Evolutionary conservation across 2,329 filamentous ascomycete genomes (phyloP).

Genomic region (Penicillium sp.): DNA sequence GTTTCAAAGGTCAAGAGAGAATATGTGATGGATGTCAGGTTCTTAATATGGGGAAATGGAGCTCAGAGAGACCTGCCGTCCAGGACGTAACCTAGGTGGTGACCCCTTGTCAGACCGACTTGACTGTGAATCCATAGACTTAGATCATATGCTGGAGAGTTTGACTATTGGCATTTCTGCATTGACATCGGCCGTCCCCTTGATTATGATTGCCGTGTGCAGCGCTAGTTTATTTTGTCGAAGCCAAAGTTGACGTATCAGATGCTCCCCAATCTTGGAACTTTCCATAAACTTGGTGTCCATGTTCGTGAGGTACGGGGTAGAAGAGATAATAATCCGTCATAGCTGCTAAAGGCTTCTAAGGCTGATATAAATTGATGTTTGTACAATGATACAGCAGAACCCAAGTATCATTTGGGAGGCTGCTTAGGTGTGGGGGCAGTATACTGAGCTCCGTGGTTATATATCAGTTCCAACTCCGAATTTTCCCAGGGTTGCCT

Average conservation of each 20-base stretch:
- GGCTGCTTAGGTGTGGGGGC: too few species aligned
- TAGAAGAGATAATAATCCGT: too few species aligned
- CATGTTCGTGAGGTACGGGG: too few species aligned
- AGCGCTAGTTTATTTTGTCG: neutral
- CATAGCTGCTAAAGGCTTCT: too few species aligned
- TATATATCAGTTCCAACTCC: too few species aligned
- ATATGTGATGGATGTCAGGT: neutral
- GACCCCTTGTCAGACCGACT: constrained; percentile 1
- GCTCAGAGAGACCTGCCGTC: neutral
- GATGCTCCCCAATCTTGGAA: neutral
- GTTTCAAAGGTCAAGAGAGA: neutral
- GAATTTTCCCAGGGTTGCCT: too few species aligned
- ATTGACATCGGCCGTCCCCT: constrained; percentile 2
- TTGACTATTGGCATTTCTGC: constrained; percentile 6
- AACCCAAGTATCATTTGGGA: too few species aligned
- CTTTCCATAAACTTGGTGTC: too few species aligned
- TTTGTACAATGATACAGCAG: too few species aligned
- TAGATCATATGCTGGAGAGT: constrained; percentile 4
- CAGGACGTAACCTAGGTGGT: neutral
- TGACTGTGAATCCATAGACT: neutral
- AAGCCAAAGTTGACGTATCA: constrained; percentile 4
- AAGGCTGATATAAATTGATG: too few species aligned
- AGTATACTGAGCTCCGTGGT: too few species aligned
- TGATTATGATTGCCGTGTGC: constrained; percentile 5
- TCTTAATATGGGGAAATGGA: neutral